Evolutionary conservation across 805 yeast species (phyloP).

Genomic region (Tetrapisispora nanseiensis): DNA sequence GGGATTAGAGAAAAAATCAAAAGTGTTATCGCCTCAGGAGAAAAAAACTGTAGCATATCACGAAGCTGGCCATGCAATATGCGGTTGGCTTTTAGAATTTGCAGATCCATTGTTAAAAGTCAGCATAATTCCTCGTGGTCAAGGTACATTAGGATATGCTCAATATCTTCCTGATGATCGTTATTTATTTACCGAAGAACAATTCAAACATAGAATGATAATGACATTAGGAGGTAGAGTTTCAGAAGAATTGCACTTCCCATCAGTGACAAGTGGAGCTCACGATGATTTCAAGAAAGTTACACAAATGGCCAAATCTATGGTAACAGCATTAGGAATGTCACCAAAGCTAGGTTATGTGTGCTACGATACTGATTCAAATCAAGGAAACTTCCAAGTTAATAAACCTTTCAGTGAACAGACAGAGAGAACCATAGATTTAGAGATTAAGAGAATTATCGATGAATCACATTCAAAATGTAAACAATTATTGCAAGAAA

Average conservation of each 20-base stretch:
- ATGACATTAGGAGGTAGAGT: constrained; percentile 98
- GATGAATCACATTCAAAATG: constrained; percentile 68
- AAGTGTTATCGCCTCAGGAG: constrained; percentile 75
- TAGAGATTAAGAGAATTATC: constrained; percentile 72
- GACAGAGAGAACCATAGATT: constrained; percentile 72
- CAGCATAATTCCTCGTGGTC: constrained; percentile 93
- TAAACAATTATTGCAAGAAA: constrained; percentile 53
- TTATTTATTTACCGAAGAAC: constrained; percentile 65
- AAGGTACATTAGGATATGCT: constrained; percentile 95
- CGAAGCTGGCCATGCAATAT: constrained; percentile 98
- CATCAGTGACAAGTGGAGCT: constrained; percentile 92
- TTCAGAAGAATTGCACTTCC: constrained; percentile 85
- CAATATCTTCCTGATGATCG: constrained; percentile 93
- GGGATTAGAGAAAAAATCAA: constrained; percentile 85
- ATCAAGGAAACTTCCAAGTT: constrained; percentile 21
- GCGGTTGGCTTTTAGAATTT: constrained; percentile 88
- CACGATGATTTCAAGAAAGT: constrained; percentile 95
- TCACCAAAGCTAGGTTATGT: constrained; percentile 77
- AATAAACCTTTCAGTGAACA: constrained; percentile 86
- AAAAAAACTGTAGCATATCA: constrained; percentile 90
- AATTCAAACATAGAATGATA: constrained; percentile 80
- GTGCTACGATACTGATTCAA: constrained; percentile 44
- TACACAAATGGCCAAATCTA: constrained; percentile 82
- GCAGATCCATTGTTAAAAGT: constrained; percentile 95
- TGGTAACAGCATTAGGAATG: constrained; percentile 94